Base-by-base conservation (phyloP, 441 rosid species). In the Corymbia citriodora region DNA sequence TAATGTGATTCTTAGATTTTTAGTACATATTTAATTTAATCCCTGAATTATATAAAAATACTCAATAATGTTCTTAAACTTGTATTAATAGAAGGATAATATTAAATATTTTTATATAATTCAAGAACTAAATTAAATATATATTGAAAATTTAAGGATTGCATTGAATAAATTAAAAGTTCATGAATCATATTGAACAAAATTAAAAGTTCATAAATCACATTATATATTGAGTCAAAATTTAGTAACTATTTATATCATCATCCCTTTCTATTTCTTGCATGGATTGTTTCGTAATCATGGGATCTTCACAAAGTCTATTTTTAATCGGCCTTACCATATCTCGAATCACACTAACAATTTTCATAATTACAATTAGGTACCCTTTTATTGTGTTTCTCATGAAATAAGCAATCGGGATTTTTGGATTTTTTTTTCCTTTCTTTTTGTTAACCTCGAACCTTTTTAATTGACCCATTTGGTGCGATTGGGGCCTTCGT, bases 161-260 rank as follows among this genome's bases (percentile, higher is more conserved):
- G 13, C 1, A 29, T 63, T 63, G 11, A 63, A 29, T 2, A 29
- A 63, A 63, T 63, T 63, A 3, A 63, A 25, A 63, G 1, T 63
- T 63, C 2, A 29, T 13, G 1, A 0, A 8, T 15, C 17, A 63
- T 6, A 63, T 12, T 63, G 29, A 40, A 40, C 40, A 40, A 53
- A 53, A 53, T 53, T 53, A 0, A 53, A 53, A 53, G 6, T 53
- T 53, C 6, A 53, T 4, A 2, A 2, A 53, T 2, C 15, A 14
- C 14, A 53, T 53, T 53, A 12, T 0, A 29, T 0, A 29, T 63
- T 63, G 14, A 4, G 10, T 14, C 33, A 63, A 63, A 63, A 8
- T 63, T 63, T 1, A 29, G 2, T 17, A 29, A 63, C 1, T 0
- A 0, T 14, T 63, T 63, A 3, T 29, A 1, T 63, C n/a, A 14